These are phyloP conservation scores for Pilasporangium apinafurcum DNA, from an alignment of 352 stramenopile genomes.

Conservation along the genomic window DNA sequence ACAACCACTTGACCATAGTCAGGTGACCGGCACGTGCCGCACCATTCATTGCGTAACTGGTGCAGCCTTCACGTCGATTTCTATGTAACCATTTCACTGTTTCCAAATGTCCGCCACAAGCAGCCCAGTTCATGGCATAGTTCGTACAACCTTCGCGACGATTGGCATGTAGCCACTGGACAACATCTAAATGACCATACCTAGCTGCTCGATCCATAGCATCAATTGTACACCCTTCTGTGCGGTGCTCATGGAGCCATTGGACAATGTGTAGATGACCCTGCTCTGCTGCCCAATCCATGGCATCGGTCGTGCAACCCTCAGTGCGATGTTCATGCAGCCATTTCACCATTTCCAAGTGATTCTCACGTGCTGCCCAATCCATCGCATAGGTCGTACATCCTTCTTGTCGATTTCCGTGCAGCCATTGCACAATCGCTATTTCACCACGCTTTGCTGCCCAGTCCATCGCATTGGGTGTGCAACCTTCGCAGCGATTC, in stretches of 20 bases:
- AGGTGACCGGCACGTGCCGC: constrained; percentile 3
- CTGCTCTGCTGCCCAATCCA: constrained; percentile 5
- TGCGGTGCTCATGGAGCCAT: constrained; percentile 4
- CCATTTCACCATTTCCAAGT: constrained; percentile 3
- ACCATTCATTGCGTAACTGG: constrained; percentile 4
- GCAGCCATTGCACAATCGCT: background rate
- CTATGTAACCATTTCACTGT: constrained; percentile 5
- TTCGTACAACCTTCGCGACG: constrained; percentile 5
- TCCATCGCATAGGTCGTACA: background rate
- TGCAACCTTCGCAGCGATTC: background rate
- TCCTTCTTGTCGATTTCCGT: background rate
- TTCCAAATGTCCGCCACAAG: background rate
- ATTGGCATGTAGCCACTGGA: constrained; percentile 5
- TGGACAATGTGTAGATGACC: constrained; percentile 5
- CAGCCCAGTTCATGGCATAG: constrained; percentile 3
- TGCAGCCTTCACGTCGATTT: constrained; percentile 2
- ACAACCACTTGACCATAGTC: constrained; percentile 6
- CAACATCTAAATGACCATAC: background rate
- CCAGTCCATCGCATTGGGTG: background rate
- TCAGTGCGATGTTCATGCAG: constrained; percentile 1
- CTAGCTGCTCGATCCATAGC: constrained; percentile 7
- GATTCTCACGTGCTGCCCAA: background rate
- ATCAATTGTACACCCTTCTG: constrained; percentile 5
- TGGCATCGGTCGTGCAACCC: constrained; percentile 5
- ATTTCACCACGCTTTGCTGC: constrained; percentile 3